Evolutionary conservation across 163 green algal species (phyloP), one percentile per base, ranked within the genome.

Genomic region (Volvox carteri): DNA sequence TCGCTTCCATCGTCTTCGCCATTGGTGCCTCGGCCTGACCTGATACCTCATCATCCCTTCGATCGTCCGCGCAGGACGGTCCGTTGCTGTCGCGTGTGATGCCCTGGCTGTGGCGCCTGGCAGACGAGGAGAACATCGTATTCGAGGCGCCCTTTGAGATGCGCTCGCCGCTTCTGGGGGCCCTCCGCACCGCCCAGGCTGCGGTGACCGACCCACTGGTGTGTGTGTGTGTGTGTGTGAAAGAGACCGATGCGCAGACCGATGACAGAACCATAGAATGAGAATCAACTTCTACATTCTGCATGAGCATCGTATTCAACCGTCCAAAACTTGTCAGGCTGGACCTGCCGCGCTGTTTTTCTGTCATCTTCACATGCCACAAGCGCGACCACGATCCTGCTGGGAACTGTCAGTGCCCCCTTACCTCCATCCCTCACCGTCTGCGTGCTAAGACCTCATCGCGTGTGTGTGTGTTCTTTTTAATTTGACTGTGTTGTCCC

Each of bases 91-190:
- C 39, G 25, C 84, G 84, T 48, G 83, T 87, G 39, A 52, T 91
- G 78, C 87, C 87, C 2, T 91, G 87, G 87, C 79, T 91, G 78
- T 91, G 72, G 70, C 87, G 87, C 8, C 78, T 91, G 30, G 87
- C 79, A 4, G 87, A 91, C 54, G 78, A 87, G 3, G 39, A 88
- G 44, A 60, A 88, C 84, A 77, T 35, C 39, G 37, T 25, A 8
- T 89, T 74, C 54, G 54, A 76, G n/a, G 28, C 72, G 52, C 83
- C 83, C 35, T n/a, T n/a, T 25, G 50, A 81, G 30, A 58, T 88
- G 83, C 50, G 83, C 4, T 35, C 28, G 4, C 35, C 70, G 16
- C 48, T 88, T 67, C 35, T 88, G 83, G 83, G 67, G 3, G 83
- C 48, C 41, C 83, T 88, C 33, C 25, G 67, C 62, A 9, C 28